These are phyloP conservation scores for Geotrichum phurueaensis DNA, from an alignment of 1,139 yeast genomes.

Conservation along the genomic window DNA sequence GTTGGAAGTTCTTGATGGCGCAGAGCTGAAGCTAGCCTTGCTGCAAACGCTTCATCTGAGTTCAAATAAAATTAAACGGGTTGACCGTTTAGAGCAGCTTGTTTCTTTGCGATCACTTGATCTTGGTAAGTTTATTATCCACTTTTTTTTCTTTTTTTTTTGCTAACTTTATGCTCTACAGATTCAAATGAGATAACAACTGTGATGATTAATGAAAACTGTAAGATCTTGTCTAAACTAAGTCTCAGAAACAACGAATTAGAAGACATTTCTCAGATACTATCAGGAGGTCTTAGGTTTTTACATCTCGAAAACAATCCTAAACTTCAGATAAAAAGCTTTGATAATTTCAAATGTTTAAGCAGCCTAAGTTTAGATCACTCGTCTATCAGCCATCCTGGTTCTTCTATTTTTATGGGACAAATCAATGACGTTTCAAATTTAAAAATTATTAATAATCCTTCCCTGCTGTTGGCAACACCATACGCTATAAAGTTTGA, in stretches of 20 bases:
- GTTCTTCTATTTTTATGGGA: background rate
- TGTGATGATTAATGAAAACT: background rate
- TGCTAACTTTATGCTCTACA: background rate
- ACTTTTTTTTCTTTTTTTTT: background rate
- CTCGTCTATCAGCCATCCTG: background rate
- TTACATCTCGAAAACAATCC: conserved; percentile 2
- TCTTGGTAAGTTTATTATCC: conserved; percentile 12
- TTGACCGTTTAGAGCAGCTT: conserved; percentile 21
- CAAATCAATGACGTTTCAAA: background rate
- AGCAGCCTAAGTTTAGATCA: conserved; percentile 1
- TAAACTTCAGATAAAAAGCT: background rate
- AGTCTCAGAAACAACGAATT: conserved; percentile 1
- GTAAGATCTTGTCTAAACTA: background rate
- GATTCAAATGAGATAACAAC: background rate
- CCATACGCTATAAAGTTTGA: background rate
- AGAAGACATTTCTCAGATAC: background rate
- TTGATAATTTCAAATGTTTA: background rate
- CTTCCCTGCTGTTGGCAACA: background rate
- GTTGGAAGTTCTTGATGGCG: conserved; percentile 25
- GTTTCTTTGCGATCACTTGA: conserved; percentile 8
- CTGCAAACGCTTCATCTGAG: conserved; percentile 9
- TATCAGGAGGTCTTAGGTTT: background rate
- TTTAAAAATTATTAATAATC: background rate
- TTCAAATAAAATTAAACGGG: conserved; percentile 20
- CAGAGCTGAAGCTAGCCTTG: conserved; percentile 21